These are phyloP conservation scores for Globisporangium irregulare DNA, from an alignment of 352 stramenopile genomes.

Conservation along the genomic window DNA sequence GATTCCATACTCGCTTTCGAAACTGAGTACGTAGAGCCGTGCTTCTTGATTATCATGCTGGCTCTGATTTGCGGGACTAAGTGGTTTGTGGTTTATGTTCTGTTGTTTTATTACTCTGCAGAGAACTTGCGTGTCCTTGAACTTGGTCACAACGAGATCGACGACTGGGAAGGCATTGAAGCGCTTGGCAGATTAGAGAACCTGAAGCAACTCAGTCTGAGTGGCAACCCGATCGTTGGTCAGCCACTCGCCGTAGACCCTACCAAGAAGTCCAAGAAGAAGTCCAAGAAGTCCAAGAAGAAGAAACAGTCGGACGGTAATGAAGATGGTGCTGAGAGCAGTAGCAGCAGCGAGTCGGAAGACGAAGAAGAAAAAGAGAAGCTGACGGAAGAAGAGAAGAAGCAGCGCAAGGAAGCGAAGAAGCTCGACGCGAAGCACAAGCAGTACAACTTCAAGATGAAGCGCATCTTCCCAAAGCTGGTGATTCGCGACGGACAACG, in stretches of 20 bases:
- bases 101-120: constrained; percentile 22
- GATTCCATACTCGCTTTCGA: constrained; percentile 54
- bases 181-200: constrained; percentile 53
- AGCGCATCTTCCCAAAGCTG: constrained; percentile 75
- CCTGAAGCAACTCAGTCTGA: constrained; percentile 78
- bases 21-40: constrained; percentile 50
- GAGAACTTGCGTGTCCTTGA: constrained; percentile 81
- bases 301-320: constrained; percentile 11
- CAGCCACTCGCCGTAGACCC: constrained; percentile 30
- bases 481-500: constrained; percentile 77
- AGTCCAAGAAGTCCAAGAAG: constrained; percentile 21
- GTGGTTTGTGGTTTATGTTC: not conserved
- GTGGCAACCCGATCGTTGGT: constrained; percentile 75
- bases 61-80: not conserved
- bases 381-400: constrained; percentile 44
- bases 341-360: constrained; percentile 9
- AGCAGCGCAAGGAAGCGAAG: constrained; percentile 60
- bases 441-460: constrained; percentile 90
- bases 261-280: constrained; percentile 23
- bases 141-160: constrained; percentile 78
- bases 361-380: constrained; percentile 25
- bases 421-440: constrained; percentile 78
- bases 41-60: not conserved
- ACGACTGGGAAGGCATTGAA: constrained; percentile 77
- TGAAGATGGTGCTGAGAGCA: constrained; percentile 18